Evolutionary conservation across 768 basidiomycete genomes (phyloP), one percentile per base, ranked within the genome.

Genomic region (Leccinellum albellum): DNA sequence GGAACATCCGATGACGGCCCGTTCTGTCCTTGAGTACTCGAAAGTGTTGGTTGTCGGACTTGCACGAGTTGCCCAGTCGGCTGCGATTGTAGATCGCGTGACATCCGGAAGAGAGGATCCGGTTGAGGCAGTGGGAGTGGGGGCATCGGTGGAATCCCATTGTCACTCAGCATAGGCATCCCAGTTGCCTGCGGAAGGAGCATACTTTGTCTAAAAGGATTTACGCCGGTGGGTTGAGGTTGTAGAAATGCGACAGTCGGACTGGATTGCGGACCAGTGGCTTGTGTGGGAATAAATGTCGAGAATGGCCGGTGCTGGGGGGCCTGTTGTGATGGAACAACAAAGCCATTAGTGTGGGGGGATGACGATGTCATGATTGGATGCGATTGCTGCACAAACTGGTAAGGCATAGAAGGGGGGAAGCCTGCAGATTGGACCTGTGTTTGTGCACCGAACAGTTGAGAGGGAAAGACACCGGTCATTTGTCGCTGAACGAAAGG

Each of bases 151-250:
- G 44, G 6, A 6, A 64, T 58, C 15, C 64, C 68, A 51, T 65
- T 71, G 21, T 58, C 62, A 57, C 69, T 75, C 56, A 83, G 79
- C 55, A 77, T 61, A 1, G 80, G 78, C 70, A 82, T 75, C 2
- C 85, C 84, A 3, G 86, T 89, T 8, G 76, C 73, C 64, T 88
- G 85, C 12, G 87, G 81, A 24, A 85, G 55, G 59, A 92, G 70
- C 79, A 86, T 81, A 62, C 82, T 89, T 70, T 91, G 91, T 32
- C 93, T 79, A 78, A 95, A 95, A 9, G 91, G 92, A 71, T 94
- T 94, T 44, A 77, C 74, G 20, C 85, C 88, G 9, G 86, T 89
- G 26, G 66, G 53, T 45, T 78, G 79, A 26, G 79, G 76, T 47
- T 85, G 84, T 47, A 84, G 58, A 74, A 86, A 80, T 21, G 75